Percentiles rank a stretch among this genome's conserved stretches.
These are phyloP conservation scores for Talaromyces verruculosus DNA, from an alignment of 2,329 filamentous ascomycete genomes.

Conservation along the genomic window DNA sequence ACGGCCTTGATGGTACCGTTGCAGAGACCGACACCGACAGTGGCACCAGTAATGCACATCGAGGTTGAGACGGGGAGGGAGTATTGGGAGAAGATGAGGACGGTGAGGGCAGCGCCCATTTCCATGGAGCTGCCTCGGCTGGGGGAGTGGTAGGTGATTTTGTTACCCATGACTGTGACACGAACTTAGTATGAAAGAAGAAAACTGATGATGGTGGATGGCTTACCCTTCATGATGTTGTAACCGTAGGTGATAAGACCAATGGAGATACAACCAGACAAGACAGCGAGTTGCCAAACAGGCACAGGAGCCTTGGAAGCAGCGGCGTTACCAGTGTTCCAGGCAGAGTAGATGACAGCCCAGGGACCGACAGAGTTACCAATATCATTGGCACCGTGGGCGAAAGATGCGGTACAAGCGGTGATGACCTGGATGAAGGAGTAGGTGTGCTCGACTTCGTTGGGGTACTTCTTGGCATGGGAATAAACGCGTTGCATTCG, in stretches of 20 bases:
- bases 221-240: constrained; percentile 77
- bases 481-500: constrained; percentile 40
- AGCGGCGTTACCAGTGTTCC: constrained; percentile 62
- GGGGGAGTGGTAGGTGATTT: constrained; percentile 69
- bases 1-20: constrained; percentile 70
- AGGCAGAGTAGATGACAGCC: constrained; percentile 69
- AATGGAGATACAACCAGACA: constrained; percentile 20
- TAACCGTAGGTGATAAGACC: constrained; percentile 75
- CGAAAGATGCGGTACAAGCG: constrained; percentile 53
- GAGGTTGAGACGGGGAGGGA: constrained; percentile 73
- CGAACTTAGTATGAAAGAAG: constrained; percentile 16
- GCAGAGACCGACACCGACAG: constrained; percentile 74
- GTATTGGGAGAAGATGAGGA: constrained; percentile 73
- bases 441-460: constrained; percentile 65
- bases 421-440: constrained; percentile 57
- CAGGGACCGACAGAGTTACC: constrained; percentile 69
- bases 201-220: not conserved
- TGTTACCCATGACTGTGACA: constrained; percentile 72
- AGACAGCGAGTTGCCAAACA: constrained; percentile 56
- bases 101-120: constrained; percentile 74
- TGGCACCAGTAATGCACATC: constrained; percentile 79
- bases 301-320: constrained; percentile 62
- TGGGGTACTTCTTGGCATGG: constrained; percentile 62
- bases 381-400: constrained; percentile 74
- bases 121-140: constrained; percentile 69